Evolutionary conservation across 805 yeast genomes (phyloP), one percentile per base, ranked within the genome.

Genomic region (Candida pseudoglaebosa): DNA sequence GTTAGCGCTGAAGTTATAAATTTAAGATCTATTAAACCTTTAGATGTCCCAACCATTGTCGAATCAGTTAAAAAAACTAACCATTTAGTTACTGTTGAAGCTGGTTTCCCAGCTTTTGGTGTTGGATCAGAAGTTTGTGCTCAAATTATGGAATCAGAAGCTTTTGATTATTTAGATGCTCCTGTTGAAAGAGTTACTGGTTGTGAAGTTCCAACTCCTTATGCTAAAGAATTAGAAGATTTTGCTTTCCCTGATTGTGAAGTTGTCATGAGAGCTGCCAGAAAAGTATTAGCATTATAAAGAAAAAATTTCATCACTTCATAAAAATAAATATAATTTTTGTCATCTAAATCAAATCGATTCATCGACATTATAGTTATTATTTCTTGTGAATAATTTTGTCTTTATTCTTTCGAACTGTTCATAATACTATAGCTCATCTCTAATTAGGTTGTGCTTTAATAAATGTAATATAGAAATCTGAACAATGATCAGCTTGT

Each of bases 151-250:
- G 99, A 93, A 73, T 80, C 95, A 42, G 97, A 90, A 70, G 98
- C 95, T 38, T 93, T 93, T 52, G 99, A 93, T 70, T 87, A 89
- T 79, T 79, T 93, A 61, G 99, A 93, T 70, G 95, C 98, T 45
- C 99, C 99, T 54, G 87, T 93, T 51, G 95, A 84, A 73, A 88
- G 99, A 77, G 91, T 90, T 57, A 93, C 99, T 43, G 99, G 99
- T 67, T 95, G 98, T 62, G 99, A 93, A 73, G 97, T 90, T 22
- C 99, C 99, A 67, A 93, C 99, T 53, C 99, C 99, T 49, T 93
- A 93, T 63, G 96, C 96, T 54, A 79, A 81, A 67, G 90, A 84
- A 71, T 78, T 93, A 62, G 99, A 93, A 80, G 95, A 85, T 72
- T 86, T 93, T 62, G 96, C 98, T 40, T 93, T 93, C 96, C 99